phyloP scores from a whole-genome alignment of 805 yeast genomes.

The Kregervanrija delftensis region DNA sequence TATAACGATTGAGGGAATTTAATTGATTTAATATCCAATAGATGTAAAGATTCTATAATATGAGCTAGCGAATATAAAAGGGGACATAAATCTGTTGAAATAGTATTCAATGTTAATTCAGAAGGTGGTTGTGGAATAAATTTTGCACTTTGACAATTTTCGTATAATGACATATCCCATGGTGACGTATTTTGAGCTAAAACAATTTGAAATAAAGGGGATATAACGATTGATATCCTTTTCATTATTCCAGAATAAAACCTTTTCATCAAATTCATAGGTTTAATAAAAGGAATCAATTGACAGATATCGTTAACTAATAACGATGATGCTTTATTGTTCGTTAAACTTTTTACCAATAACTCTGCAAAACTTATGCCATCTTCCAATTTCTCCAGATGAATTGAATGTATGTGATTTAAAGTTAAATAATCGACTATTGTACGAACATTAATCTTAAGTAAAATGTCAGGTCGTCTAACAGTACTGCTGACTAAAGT shows the following conservation, averaged over 20 bases:
- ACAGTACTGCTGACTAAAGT: no score
- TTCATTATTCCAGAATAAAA: slow-evolving; percentile 19
- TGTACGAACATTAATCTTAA: no score
- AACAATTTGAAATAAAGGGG: slow-evolving; percentile 18
- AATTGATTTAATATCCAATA: no score
- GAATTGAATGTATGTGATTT: no score
- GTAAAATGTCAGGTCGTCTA: no score
- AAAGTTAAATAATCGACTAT: no score
- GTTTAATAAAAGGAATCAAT: slow-evolving; percentile 20
- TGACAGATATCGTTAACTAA: slow-evolving; percentile 11
- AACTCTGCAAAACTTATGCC: background rate
- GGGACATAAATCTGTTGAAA: slow-evolving; percentile 19
- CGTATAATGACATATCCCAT: slow-evolving; percentile 11
- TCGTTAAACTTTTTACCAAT: background rate
- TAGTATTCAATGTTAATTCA: slow-evolving; percentile 9
- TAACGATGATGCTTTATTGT: background rate
- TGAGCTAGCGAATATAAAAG: slow-evolving; percentile 21
- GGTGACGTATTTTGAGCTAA: slow-evolving; percentile 13
- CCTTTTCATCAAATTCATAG: slow-evolving; percentile 5
- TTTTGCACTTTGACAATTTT: slow-evolving; percentile 8
- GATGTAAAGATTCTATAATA: slow-evolving; percentile 6
- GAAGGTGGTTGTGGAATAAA: slow-evolving; percentile 19
- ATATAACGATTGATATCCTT: slow-evolving; percentile 13
- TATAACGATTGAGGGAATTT: slow-evolving; percentile 12
- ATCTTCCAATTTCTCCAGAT: background rate